These are phyloP conservation scores for Cryoendolithus antarcticus DNA, from an alignment of 2,329 filamentous ascomycete species.

Conservation along the genomic window DNA sequence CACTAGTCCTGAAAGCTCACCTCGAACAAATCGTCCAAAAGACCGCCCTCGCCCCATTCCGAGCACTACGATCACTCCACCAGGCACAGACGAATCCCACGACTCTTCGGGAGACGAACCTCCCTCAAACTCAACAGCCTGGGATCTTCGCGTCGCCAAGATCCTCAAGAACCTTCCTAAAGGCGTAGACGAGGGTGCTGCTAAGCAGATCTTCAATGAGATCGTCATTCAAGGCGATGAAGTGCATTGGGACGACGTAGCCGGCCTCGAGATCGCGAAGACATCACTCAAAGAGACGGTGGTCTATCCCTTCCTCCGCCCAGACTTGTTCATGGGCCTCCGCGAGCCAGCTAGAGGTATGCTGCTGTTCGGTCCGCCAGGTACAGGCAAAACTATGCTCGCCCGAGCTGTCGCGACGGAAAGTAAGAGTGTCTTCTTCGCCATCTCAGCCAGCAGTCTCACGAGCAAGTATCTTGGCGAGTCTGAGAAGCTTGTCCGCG, in stretches of 20 bases:
- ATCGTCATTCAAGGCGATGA: slow-evolving; percentile 90
- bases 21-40: slow-evolving; percentile 13
- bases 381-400: slow-evolving; percentile 98
- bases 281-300: slow-evolving; percentile 87
- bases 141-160: slow-evolving; percentile 49
- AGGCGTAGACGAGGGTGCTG: slow-evolving; percentile 69
- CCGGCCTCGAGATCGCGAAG: slow-evolving; percentile 81
- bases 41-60: slow-evolving; percentile 5
- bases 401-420: slow-evolving; percentile 90
- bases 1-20: slow-evolving; percentile 3
- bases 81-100: slow-evolving; percentile 32
- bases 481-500: slow-evolving; percentile 88
- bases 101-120: slow-evolving; percentile 30
- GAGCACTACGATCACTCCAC: slow-evolving; percentile 28
- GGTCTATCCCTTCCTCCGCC: slow-evolving; percentile 89
- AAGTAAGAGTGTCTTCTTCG: slow-evolving; percentile 90
- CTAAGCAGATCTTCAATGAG: slow-evolving; percentile 88
- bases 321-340: slow-evolving; percentile 89
- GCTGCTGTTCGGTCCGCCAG: slow-evolving; percentile 89
- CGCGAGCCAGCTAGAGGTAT: slow-evolving; percentile 90
- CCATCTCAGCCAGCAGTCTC: slow-evolving; percentile 84
- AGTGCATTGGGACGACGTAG: slow-evolving; percentile 88
- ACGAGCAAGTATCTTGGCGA: slow-evolving; percentile 95
- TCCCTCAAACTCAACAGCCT: slow-evolving; percentile 21
- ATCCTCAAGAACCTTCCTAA: slow-evolving; percentile 68